A percentile compares a stretch with the other conserved stretches of the same genome.
phyloP scores from a whole-genome alignment of 2,329 filamentous ascomycete species.

The Pestalotiopsis sp. region DNA sequence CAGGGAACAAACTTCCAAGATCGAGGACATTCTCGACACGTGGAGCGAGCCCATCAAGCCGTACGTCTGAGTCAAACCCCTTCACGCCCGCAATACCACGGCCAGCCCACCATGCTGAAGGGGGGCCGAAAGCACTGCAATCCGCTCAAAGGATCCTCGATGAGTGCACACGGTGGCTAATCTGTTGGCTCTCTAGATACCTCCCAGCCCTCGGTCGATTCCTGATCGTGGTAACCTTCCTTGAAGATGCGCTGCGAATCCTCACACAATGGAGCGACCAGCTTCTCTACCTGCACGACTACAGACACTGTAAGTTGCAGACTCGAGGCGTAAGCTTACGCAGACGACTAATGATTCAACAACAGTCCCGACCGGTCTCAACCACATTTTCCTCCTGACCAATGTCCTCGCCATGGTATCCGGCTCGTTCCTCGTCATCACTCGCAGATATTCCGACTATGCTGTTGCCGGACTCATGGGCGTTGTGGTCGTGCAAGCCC shows the following conservation, averaged over 20 bases:
- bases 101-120: too few species aligned
- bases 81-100: neutral
- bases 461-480: conserved; percentile 87
- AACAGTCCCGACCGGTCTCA: conserved; percentile 83
- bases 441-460: conserved; percentile 90
- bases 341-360: conserved; percentile 23
- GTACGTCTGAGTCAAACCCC: conserved; percentile 56
- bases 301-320: conserved; percentile 78
- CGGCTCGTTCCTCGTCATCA: conserved; percentile 86
- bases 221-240: conserved; percentile 96
- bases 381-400: conserved; percentile 87
- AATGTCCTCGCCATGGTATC: conserved; percentile 88
- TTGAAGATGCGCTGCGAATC: conserved; percentile 95
- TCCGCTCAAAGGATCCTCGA: conserved; percentile 17
- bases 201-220: conserved; percentile 95
- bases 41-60: conserved; percentile 91
- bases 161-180: conserved; percentile 20
- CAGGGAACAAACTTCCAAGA: conserved; percentile 94
- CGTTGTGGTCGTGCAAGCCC: conserved; percentile 89
- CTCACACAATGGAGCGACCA: conserved; percentile 98
- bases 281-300: conserved; percentile 88
- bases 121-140: neutral
- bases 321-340: conserved; percentile 8
- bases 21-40: conserved; percentile 90
- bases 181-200: conserved; percentile 60